A percentile compares a stretch with the other conserved stretches of the same genome.
phyloP scores from a whole-genome alignment of 305 asterid genomes.

The Solanum hybrid region DNA sequence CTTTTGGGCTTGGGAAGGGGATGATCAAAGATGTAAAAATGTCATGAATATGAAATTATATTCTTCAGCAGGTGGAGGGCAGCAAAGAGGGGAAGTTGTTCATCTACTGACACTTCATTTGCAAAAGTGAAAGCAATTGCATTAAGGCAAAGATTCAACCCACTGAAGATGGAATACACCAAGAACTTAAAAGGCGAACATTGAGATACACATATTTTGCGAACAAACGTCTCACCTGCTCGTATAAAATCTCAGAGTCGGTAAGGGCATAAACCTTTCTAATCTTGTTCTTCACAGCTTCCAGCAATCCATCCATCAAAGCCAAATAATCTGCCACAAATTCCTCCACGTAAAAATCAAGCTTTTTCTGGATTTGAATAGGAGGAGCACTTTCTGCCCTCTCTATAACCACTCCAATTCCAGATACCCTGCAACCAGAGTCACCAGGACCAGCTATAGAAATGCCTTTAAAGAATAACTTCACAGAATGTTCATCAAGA shows the following conservation, averaged over 20 bases:
- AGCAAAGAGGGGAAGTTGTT: background rate
- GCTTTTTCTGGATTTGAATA: slow-evolving; percentile 76
- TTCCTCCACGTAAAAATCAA: slow-evolving; percentile 73
- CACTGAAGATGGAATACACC: background rate
- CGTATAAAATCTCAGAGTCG: slow-evolving; percentile 46
- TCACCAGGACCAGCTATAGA: slow-evolving; percentile 61
- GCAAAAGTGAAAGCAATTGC: background rate
- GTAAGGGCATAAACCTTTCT: slow-evolving; percentile 54
- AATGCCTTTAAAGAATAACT: slow-evolving; percentile 73
- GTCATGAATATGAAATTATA: background rate
- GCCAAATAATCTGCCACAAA: slow-evolving; percentile 78
- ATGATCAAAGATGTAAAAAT: background rate
- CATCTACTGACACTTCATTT: background rate
- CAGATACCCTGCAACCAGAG: slow-evolving; percentile 57
- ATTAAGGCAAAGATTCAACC: background rate
- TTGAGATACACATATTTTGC: background rate
- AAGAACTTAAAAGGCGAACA: background rate
- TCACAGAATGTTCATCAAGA: slow-evolving; percentile 36
- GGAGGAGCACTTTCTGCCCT: slow-evolving; percentile 22
- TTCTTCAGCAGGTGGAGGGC: background rate
- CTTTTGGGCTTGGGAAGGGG: background rate
- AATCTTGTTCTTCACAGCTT: slow-evolving; percentile 44
- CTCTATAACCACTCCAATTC: slow-evolving; percentile 84
- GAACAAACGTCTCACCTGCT: slow-evolving; percentile 48
- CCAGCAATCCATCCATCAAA: slow-evolving; percentile 74